Evolutionary conservation across 2,329 filamentous ascomycete genomes (phyloP), one percentile per base, ranked within the genome.

Genomic region (Teratosphaeria pseudoeucalypti): DNA sequence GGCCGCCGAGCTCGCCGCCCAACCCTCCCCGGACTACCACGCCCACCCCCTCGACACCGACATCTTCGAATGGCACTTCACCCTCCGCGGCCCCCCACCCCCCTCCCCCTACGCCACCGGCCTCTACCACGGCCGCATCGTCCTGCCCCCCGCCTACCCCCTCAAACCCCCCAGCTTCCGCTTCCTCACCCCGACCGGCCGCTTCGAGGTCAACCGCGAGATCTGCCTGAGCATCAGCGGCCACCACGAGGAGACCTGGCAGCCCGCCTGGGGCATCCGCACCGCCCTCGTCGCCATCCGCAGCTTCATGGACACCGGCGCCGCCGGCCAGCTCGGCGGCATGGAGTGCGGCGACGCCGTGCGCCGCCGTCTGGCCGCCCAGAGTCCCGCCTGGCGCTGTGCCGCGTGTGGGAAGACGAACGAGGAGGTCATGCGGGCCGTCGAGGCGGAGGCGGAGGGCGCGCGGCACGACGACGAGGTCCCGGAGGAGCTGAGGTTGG

Each of bases 41-140:
- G 94, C 92, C 49, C 81, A 86, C 3, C 94, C 94, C 0, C 84
- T 92, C 63, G 92, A 97, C 71, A 81, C 84, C 34, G 91, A 97
- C 75, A 85, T 99, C 58, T 96, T 96, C 76, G 92, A 97, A 76
- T 99, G 94, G 94, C 94, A 99, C 78, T 99, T 97, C 77, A 99
- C 94, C 0, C 81, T 99, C n/a, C 85, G 87, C 57, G 94, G 94
- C 0, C 92, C 92, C 0, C 92, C 92, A 0, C 79, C 83, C 34
- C 82, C 82, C 19, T 92, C 90, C 0, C 84, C 86, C 43, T 96
- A 92, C 76, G 84, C 85, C 53, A 78, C 81, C 34, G 94, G 94
- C 55, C 83, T 96, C 69, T 99, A 97, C 78, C 94, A 99, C 75
- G 94, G 94, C 60, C 90, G 92, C 70, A 97, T 99, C 72, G 83